Evolutionary conservation across 2,329 filamentous ascomycete genomes (phyloP).

Genomic region (Thielaviopsis euricoi): DNA sequence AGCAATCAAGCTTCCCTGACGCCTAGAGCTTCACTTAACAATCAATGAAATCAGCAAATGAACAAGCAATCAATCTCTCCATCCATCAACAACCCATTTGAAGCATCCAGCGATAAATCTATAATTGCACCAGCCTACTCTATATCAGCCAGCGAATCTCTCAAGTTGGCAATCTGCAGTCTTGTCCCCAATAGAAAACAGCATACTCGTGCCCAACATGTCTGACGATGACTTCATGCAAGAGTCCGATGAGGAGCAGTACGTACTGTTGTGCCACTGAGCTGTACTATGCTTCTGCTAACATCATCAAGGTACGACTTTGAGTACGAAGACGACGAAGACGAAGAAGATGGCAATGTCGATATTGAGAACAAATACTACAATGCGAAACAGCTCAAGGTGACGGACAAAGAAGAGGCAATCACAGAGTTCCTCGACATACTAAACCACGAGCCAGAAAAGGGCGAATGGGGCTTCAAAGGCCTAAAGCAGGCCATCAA

Average conservation of each 20-base stretch:
- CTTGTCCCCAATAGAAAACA: background rate
- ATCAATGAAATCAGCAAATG: background rate
- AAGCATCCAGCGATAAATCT: no score
- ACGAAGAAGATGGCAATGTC: constrained; percentile 73
- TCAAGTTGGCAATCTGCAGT: background rate
- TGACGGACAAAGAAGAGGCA: constrained; percentile 69
- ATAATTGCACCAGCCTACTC: no score
- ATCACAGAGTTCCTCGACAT: constrained; percentile 87
- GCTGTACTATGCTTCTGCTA: constrained; percentile 12
- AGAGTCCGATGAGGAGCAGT: constrained; percentile 31
- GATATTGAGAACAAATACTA: constrained; percentile 99
- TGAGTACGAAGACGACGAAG: constrained; percentile 87
- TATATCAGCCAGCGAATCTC: background rate
- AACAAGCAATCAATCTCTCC: background rate
- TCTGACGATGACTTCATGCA: constrained; percentile 36
- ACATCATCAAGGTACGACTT: constrained; percentile 59
- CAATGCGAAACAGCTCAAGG: constrained; percentile 95
- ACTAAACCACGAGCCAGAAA: constrained; percentile 68
- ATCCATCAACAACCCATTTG: background rate
- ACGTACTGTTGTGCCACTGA: constrained; percentile 8
- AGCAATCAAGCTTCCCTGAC: background rate
- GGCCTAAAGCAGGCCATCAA: constrained; percentile 97
- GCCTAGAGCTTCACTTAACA: background rate
- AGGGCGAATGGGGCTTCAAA: constrained; percentile 98
- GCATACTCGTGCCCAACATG: constrained; percentile 21